Conservation (phyloP, 2,329 filamentous ascomycete species). For the Epichloe baconii region DNA sequence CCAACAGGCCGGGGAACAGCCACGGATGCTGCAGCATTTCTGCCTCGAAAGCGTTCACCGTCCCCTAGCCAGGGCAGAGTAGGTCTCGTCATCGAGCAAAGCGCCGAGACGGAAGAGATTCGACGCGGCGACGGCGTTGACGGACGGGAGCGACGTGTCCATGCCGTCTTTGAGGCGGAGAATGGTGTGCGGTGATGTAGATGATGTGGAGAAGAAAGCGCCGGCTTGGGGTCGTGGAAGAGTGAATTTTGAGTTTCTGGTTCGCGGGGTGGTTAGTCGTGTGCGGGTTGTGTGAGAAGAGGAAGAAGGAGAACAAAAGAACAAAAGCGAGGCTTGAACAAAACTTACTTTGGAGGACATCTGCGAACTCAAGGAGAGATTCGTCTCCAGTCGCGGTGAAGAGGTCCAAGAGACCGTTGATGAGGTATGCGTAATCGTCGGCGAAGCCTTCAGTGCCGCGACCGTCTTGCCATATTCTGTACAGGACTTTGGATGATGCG, state of each 20-base stretch:
- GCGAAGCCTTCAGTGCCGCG: slow-evolving; percentile 62
- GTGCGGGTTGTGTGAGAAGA: background rate
- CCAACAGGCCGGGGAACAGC: slow-evolving; percentile 72
- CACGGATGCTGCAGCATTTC: slow-evolving; percentile 91
- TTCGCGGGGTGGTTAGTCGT: slow-evolving; percentile 4
- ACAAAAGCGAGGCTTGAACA: background rate
- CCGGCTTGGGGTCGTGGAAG: slow-evolving; percentile 59
- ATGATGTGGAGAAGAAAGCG: slow-evolving; percentile 62
- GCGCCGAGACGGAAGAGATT: slow-evolving; percentile 75
- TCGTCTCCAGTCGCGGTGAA: slow-evolving; percentile 74
- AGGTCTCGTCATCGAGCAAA: slow-evolving; percentile 52
- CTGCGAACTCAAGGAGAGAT: slow-evolving; percentile 65
- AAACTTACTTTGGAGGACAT: slow-evolving; percentile 57
- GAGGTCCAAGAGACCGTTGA: slow-evolving; percentile 68
- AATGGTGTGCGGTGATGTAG: slow-evolving; percentile 53
- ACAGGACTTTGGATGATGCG: slow-evolving; percentile 44
- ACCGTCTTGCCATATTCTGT: slow-evolving; percentile 59
- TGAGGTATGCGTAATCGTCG: slow-evolving; percentile 88
- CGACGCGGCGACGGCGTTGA: slow-evolving; percentile 73
- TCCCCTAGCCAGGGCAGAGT: slow-evolving; percentile 54
- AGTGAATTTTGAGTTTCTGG: slow-evolving; percentile 56
- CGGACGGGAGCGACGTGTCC: slow-evolving; percentile 80
- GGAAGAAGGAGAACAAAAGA: background rate
- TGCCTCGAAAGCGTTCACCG: slow-evolving; percentile 74
- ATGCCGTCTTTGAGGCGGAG: slow-evolving; percentile 90